A percentile compares a stretch with the other conserved stretches of the same genome.
Evolutionary conservation across 306 rosid species (phyloP).

Genomic region (Dicorynia guianensis): DNA sequence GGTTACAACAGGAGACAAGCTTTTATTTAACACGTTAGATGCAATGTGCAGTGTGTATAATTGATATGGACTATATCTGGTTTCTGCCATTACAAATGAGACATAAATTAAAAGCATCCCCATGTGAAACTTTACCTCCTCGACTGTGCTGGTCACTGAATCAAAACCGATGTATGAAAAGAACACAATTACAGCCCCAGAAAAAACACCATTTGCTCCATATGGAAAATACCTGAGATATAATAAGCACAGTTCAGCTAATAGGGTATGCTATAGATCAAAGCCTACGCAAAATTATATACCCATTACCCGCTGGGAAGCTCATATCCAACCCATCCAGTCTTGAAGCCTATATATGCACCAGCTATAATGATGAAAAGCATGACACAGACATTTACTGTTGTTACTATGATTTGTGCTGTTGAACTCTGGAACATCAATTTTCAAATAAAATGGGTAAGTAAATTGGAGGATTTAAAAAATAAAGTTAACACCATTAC

Average conservation of each 20-base stretch:
- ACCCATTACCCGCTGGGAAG: conserved; percentile 66
- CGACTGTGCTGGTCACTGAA: conserved; percentile 72
- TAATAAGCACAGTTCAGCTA: conserved; percentile 32
- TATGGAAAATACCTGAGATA: conserved; percentile 65
- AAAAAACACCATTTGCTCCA: conserved; percentile 70
- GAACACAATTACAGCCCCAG: conserved; percentile 78
- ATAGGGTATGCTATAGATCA: conserved; percentile 26
- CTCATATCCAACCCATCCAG: conserved; percentile 78
- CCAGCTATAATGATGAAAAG: conserved; percentile 66
- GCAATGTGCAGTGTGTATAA: conserved; percentile 8
- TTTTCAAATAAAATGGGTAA: conserved; percentile 18
- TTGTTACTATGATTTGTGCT: conserved; percentile 66
- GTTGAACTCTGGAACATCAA: conserved; percentile 69
- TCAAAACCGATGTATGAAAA: conserved; percentile 82
- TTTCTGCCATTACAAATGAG: conserved; percentile 25
- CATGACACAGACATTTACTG: conserved; percentile 63
- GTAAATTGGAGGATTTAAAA: neutral
- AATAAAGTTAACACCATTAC: neutral
- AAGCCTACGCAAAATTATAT: conserved; percentile 23
- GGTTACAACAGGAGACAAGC: neutral
- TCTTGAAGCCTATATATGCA: conserved; percentile 70
- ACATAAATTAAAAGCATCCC: conserved; percentile 23
- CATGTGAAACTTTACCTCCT: conserved; percentile 62
- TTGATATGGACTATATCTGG: conserved; percentile 22
- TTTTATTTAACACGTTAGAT: conserved; percentile 13